Conservation (phyloP, 2,329 filamentous ascomycete genomes). For the Thelonectria blattea region DNA sequence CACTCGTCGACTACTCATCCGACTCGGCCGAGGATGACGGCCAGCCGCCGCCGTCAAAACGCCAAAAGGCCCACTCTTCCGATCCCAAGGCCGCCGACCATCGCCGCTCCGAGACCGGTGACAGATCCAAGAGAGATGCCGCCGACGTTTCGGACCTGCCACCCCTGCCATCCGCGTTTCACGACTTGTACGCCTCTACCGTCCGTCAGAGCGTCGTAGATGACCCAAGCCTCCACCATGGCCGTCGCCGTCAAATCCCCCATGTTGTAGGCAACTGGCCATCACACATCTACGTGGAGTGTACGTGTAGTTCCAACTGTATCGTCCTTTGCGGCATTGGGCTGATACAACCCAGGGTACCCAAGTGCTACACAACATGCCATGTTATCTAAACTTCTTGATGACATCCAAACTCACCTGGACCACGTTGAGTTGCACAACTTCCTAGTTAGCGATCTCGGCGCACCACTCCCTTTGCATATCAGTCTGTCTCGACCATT, state of each 20-base stretch:
- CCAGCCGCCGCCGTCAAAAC: slow-evolving; percentile 42
- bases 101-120: slow-evolving; percentile 7
- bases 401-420: slow-evolving; percentile 44
- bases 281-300: slow-evolving; percentile 90
- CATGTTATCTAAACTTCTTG: slow-evolving; percentile 52
- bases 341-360: slow-evolving; percentile 58
- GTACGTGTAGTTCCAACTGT: slow-evolving; percentile 57
- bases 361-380: slow-evolving; percentile 56
- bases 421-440: slow-evolving; percentile 60
- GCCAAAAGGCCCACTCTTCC: slow-evolving; percentile 42
- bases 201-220: slow-evolving; percentile 79
- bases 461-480: slow-evolving; percentile 80
- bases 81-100: background rate
- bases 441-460: slow-evolving; percentile 79
- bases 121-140: slow-evolving; percentile 9
- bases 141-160: slow-evolving; percentile 55
- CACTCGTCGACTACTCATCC: slow-evolving; percentile 66
- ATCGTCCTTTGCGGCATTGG: background rate
- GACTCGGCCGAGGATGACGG: slow-evolving; percentile 28
- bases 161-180: slow-evolving; percentile 80
- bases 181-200: slow-evolving; percentile 86
- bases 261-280: slow-evolving; percentile 93
- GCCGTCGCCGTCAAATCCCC: slow-evolving; percentile 80
- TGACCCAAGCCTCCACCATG: slow-evolving; percentile 84
- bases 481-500: slow-evolving; percentile 88